These are phyloP conservation scores for Hemileccinum impolitum DNA, from an alignment of 768 basidiomycete genomes.

Conservation along the genomic window DNA sequence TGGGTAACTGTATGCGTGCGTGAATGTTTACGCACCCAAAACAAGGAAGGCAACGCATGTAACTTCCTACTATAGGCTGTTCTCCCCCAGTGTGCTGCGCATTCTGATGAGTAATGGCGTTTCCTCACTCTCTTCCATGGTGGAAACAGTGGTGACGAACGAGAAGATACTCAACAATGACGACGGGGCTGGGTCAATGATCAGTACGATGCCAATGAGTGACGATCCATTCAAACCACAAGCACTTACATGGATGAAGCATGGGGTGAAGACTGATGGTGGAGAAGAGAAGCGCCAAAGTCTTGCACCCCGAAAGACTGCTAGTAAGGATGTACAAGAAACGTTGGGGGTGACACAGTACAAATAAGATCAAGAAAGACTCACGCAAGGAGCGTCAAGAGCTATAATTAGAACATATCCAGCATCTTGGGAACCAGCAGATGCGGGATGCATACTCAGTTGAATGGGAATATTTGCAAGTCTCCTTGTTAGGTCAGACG, in stretches of 20 bases:
- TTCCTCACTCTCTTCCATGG: background rate
- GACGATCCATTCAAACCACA: no score
- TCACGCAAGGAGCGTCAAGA: slow-evolving; percentile 14
- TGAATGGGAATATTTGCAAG: slow-evolving; percentile 16
- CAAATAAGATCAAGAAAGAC: background rate
- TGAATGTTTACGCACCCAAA: no score
- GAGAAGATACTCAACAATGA: slow-evolving; percentile 8
- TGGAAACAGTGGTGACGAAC: slow-evolving; percentile 1
- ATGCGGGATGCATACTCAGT: slow-evolving; percentile 4
- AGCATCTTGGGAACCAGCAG: background rate
- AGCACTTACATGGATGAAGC: slow-evolving; percentile 6
- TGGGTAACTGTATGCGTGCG: no score
- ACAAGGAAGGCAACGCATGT: no score
- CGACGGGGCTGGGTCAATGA: slow-evolving; percentile 10
- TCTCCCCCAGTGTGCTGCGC: background rate
- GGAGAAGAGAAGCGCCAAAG: slow-evolving; percentile 13
- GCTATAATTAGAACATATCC: background rate
- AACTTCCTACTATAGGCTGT: no score
- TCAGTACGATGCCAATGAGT: no score
- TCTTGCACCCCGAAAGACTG: slow-evolving; percentile 4
- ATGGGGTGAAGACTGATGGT: slow-evolving; percentile 13
- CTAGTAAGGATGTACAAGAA: slow-evolving; percentile 9
- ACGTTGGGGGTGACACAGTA: background rate
- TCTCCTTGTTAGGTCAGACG: no score
- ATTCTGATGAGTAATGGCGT: background rate